Evolutionary conservation across 2,329 filamentous ascomycete genomes (phyloP).

Genomic region (Tolypocladium guangdongense): DNA sequence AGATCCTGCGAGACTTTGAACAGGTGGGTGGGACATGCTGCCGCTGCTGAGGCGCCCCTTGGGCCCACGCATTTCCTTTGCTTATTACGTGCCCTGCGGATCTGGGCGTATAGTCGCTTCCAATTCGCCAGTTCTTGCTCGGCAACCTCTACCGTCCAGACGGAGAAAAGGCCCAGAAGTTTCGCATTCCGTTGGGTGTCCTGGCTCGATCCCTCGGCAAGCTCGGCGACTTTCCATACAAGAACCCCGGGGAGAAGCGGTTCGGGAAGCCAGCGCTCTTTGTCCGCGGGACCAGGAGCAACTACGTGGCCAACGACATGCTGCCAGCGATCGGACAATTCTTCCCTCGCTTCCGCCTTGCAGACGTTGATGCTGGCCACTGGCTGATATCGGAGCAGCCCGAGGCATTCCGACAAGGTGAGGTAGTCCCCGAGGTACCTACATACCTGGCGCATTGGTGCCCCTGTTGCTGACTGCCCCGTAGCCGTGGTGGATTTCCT

Average conservation of each 20-base stretch:
- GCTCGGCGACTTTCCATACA: conserved; percentile 84
- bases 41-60: not conserved
- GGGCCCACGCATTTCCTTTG: not conserved
- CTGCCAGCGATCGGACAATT: conserved; percentile 71
- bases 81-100: not conserved
- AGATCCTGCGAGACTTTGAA: conserved; percentile 66
- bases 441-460: not conserved
- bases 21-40: conserved; percentile 27
- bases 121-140: conserved; percentile 83
- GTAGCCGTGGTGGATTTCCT: conserved; percentile 56
- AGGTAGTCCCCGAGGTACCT: not conserved
- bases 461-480: conserved; percentile 1
- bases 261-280: conserved; percentile 76
- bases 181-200: conserved; percentile 67
- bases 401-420: conserved; percentile 64
- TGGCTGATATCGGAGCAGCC: conserved; percentile 89
- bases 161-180: conserved; percentile 48
- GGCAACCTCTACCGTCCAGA: conserved; percentile 61
- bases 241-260: conserved; percentile 51
- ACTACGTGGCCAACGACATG: conserved; percentile 71
- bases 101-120: conserved; percentile 35
- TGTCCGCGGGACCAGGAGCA: conserved; percentile 64
- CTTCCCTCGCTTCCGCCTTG: conserved; percentile 66
- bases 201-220: conserved; percentile 58
- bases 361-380: conserved; percentile 69